Conservation (phyloP, 225 moss, liverwort and hornwort species). For the Asterella californica region DNA sequence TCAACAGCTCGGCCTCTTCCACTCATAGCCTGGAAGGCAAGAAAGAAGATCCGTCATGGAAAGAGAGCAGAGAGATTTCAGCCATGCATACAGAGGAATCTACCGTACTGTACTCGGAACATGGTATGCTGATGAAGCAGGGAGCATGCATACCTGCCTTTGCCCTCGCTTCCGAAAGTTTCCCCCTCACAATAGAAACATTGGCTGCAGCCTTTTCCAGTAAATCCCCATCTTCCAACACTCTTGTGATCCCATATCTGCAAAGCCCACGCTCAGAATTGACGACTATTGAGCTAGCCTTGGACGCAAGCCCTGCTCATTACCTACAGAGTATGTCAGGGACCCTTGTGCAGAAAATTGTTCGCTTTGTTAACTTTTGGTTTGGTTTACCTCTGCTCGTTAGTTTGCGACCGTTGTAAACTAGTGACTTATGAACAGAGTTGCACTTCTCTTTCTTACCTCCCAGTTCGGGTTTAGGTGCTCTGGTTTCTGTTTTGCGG, state of each 20-base stretch:
- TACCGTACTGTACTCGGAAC: background rate
- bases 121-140: background rate
- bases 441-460: too few relatives aligned
- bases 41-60: background rate
- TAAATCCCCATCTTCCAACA: conserved; percentile 66
- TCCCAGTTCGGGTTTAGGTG: too few relatives aligned
- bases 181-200: conserved; percentile 79
- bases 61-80: background rate
- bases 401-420: too few relatives aligned
- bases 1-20: conserved; percentile 68
- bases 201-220: conserved; percentile 83
- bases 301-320: too few relatives aligned
- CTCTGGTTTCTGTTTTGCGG: too few relatives aligned
- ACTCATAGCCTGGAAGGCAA: conserved; percentile 68
- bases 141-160: conserved; percentile 70
- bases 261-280: background rate
- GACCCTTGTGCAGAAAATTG: too few relatives aligned
- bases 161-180: conserved; percentile 77
- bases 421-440: too few relatives aligned
- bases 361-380: too few relatives aligned
- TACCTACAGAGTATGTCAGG: too few relatives aligned
- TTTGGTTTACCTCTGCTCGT: too few relatives aligned
- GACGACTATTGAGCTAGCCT: too few relatives aligned
- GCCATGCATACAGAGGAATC: background rate
- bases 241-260: conserved; percentile 75